These are phyloP conservation scores for Rhynchospora tenuis DNA, from an alignment of 176 grass and related monocot genomes.

Conservation along the genomic window DNA sequence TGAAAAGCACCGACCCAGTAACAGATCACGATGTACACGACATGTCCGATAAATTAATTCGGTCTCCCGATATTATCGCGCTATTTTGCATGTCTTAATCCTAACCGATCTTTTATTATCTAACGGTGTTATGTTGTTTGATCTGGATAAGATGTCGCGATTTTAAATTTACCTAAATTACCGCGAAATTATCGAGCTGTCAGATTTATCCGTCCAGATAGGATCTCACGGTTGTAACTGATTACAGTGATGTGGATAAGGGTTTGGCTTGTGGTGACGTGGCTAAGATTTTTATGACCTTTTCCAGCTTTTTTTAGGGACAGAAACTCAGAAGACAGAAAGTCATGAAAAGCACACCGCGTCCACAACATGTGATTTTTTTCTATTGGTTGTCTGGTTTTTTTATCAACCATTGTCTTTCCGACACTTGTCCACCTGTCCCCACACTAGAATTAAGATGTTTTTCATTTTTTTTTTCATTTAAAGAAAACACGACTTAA, in stretches of 20 bases:
- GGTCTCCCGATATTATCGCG: background rate
- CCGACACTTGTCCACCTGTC: conserved; percentile 1
- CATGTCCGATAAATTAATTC: background rate
- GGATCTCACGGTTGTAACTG: background rate
- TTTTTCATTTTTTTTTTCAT: background rate
- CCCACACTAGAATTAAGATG: background rate
- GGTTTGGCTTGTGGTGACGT: conserved; percentile 26
- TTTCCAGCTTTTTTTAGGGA: background rate
- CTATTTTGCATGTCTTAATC: background rate
- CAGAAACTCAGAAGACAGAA: background rate
- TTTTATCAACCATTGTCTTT: background rate
- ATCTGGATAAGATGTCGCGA: background rate
- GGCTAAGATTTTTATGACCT: background rate
- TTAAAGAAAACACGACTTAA: background rate
- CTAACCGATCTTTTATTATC: background rate
- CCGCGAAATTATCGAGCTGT: background rate
- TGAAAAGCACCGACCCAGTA: conserved; percentile 3
- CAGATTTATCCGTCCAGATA: background rate
- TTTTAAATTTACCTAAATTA: background rate
- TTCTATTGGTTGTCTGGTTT: conserved; percentile 3
- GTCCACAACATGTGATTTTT: background rate
- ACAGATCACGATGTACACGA: background rate
- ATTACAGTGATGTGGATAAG: conserved; percentile 18
- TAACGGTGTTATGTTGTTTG: background rate
- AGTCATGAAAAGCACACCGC: background rate